Percentiles rank a stretch among this genome's conserved stretches.
These are phyloP conservation scores for Trametes gibbosa DNA, from an alignment of 768 basidiomycete species.

Conservation along the genomic window DNA sequence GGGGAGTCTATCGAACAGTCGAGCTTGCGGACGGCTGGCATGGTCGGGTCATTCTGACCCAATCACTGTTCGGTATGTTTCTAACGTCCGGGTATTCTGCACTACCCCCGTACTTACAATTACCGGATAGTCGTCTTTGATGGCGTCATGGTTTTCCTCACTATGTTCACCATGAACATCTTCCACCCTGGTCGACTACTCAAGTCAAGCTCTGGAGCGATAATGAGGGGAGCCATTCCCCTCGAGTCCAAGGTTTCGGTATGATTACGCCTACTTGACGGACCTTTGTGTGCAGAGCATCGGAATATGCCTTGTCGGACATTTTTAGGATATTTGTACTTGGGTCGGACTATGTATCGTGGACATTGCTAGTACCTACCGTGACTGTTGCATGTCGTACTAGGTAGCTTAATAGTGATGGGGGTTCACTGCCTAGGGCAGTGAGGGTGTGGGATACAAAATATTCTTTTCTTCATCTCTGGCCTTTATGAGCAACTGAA, in stretches of 20 bases:
- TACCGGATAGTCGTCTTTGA: not conserved
- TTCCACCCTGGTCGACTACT: not conserved
- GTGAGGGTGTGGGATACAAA: too few relatives aligned
- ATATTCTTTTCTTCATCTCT: too few relatives aligned
- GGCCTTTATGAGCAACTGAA: too few relatives aligned
- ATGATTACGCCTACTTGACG: not conserved
- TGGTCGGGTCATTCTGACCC: conserved; percentile 41
- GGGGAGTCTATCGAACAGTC: conserved; percentile 48
- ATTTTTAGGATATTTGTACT: not conserved
- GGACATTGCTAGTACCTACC: too few relatives aligned
- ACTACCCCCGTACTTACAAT: not conserved
- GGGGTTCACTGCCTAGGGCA: too few relatives aligned
- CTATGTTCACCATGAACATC: not conserved
- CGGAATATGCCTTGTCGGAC: not conserved
- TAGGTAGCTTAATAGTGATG: too few relatives aligned
- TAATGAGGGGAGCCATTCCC: not conserved
- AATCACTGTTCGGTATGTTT: not conserved
- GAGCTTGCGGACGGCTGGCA: conserved; percentile 49
- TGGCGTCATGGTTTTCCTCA: not conserved
- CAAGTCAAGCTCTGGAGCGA: not conserved
- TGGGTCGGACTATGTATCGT: too few relatives aligned
- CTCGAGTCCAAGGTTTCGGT: not conserved
- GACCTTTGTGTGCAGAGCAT: not conserved
- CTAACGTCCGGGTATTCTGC: not conserved
- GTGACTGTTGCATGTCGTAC: too few relatives aligned